Conservation (phyloP, 2,329 filamentous ascomycete genomes). For the Aureobasidium musti region DNA sequence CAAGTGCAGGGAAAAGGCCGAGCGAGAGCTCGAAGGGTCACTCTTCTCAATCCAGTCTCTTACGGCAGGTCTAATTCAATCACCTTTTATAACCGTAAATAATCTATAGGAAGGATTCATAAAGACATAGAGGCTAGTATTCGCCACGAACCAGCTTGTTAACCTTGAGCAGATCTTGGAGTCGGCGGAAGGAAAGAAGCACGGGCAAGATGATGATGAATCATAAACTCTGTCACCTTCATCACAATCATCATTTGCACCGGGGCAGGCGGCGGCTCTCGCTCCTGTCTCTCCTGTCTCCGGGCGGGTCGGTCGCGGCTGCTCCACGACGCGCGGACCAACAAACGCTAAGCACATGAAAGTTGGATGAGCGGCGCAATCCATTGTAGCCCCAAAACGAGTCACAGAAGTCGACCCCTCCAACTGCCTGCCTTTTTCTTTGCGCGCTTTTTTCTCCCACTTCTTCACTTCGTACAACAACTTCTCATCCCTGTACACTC, state of each 20-base stretch:
- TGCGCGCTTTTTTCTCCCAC: slow-evolving; percentile 2
- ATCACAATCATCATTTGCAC: not conserved
- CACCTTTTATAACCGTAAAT: too few species aligned
- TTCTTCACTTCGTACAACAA: not conserved
- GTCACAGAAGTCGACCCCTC: too few species aligned
- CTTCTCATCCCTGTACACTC: not conserved
- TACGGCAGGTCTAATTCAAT: too few species aligned
- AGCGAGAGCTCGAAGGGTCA: too few species aligned
- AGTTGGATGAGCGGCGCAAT: slow-evolving; percentile 11
- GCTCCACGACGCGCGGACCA: slow-evolving; percentile 10
- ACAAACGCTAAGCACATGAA: slow-evolving; percentile 14
- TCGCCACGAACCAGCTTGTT: too few species aligned
- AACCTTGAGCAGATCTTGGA: too few species aligned
- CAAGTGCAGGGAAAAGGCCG: too few species aligned
- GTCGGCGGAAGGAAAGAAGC: not conserved
- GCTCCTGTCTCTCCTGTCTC: not conserved
- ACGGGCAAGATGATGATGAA: not conserved
- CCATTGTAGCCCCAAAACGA: not conserved
- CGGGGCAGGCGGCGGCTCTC: not conserved
- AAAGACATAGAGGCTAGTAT: too few species aligned
- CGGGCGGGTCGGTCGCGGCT: slow-evolving; percentile 4
- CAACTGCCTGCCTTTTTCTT: not conserved
- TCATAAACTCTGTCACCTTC: not conserved
- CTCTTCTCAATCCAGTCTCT: too few species aligned
- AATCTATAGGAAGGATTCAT: too few species aligned